These are phyloP conservation scores for Aureococcus anophagefferens DNA, from an alignment of 108 stramenopile species.

Conservation along the genomic window DNA sequence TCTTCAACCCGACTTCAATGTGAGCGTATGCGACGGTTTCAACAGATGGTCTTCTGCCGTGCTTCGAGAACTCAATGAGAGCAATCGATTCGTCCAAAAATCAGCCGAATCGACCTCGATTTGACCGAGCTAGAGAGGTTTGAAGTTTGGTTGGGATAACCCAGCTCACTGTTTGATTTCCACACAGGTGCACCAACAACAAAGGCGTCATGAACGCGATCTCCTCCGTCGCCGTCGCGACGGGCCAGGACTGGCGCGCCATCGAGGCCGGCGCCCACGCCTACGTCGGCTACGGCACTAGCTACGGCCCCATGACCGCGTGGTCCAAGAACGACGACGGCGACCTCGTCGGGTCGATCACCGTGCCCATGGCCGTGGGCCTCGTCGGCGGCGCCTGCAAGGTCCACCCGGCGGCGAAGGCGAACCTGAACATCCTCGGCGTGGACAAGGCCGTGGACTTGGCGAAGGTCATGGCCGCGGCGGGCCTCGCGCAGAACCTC, in stretches of 20 bases:
- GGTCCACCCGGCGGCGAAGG: neutral
- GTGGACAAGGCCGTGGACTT: neutral
- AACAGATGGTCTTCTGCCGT: too few relatives aligned
- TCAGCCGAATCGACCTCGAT: too few relatives aligned
- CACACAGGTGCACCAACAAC: neutral
- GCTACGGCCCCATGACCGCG: neutral
- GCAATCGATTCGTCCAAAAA: too few relatives aligned
- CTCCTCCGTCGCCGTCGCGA: neutral
- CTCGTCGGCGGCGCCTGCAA: neutral
- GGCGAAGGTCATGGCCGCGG: neutral
- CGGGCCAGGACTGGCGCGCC: neutral
- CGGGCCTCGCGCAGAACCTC: neutral
- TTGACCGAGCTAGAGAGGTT: too few relatives aligned
- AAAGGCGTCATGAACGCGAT: slow-evolving; percentile 1
- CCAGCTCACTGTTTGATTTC: too few relatives aligned
- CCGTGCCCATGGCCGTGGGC: neutral
- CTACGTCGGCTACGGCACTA: neutral
- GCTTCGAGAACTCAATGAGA: too few relatives aligned
- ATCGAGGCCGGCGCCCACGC: neutral
- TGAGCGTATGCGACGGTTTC: too few relatives aligned
- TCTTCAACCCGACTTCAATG: too few relatives aligned
- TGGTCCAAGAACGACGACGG: neutral
- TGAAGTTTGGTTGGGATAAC: too few relatives aligned
- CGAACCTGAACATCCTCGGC: neutral
- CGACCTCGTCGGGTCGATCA: neutral